These are phyloP conservation scores for Cladophialophora carrionii DNA, from an alignment of 2,329 filamentous ascomycete genomes.

Conservation along the genomic window DNA sequence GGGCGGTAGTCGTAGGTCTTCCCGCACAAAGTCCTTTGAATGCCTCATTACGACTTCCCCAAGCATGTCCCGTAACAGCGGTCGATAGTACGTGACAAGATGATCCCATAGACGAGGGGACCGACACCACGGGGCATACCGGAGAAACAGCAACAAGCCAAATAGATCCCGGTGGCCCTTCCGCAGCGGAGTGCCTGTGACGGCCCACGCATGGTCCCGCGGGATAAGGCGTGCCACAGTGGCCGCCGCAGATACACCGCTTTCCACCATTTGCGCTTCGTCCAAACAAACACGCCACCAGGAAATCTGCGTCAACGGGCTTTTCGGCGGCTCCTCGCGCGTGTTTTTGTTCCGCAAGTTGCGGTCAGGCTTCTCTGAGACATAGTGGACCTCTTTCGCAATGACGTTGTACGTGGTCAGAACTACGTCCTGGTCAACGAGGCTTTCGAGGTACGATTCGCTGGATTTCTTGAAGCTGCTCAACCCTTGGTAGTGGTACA, in stretches of 20 bases:
- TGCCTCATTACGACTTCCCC: slow-evolving; percentile 75
- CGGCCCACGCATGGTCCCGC: slow-evolving; percentile 84
- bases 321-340: slow-evolving; percentile 67
- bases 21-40: slow-evolving; percentile 77
- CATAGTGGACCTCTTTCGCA: slow-evolving; percentile 78
- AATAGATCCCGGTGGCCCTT: slow-evolving; percentile 77
- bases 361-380: slow-evolving; percentile 70
- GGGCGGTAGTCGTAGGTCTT: slow-evolving; percentile 76
- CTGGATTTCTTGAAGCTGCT: slow-evolving; percentile 41
- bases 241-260: slow-evolving; percentile 80
- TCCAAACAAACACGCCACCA: slow-evolving; percentile 84
- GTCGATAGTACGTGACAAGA: slow-evolving; percentile 64
- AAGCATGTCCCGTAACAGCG: slow-evolving; percentile 71
- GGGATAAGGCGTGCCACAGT: slow-evolving; percentile 78
- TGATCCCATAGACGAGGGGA: slow-evolving; percentile 68
- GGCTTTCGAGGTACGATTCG: slow-evolving; percentile 50
- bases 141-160: slow-evolving; percentile 79
- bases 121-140: slow-evolving; percentile 74
- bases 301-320: slow-evolving; percentile 75
- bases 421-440: slow-evolving; percentile 59
- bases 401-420: slow-evolving; percentile 70
- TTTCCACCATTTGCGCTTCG: slow-evolving; percentile 87
- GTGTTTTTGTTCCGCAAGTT: slow-evolving; percentile 64
- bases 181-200: slow-evolving; percentile 87
- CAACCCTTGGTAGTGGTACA: slow-evolving; percentile 63